A percentile compares a stretch with the other conserved stretches of the same genome.
Conservation (phyloP, 805 yeast genomes). For the Zygotorulaspora danielsina region DNA sequence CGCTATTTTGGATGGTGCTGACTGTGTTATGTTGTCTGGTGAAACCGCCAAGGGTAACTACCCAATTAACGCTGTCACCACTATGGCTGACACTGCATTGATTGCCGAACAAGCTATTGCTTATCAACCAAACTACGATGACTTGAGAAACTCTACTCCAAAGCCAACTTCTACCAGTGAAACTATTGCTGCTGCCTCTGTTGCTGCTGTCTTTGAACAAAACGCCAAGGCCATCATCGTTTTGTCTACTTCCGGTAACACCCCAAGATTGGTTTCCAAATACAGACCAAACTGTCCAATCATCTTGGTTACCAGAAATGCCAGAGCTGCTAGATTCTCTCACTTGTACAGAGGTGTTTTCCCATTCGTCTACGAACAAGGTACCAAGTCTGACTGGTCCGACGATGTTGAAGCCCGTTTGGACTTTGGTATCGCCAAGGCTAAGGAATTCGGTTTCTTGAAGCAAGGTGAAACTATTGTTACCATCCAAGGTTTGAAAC, state of each 20-base stretch:
- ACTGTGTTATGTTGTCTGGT: slow-evolving; percentile 99
- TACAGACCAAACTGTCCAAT: slow-evolving; percentile 97
- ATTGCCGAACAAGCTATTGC: slow-evolving; percentile 97
- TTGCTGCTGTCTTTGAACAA: slow-evolving; percentile 93
- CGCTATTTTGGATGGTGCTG: slow-evolving; percentile 98
- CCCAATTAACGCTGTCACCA: slow-evolving; percentile 94
- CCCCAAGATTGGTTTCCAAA: slow-evolving; percentile 94
- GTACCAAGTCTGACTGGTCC: slow-evolving; percentile 74
- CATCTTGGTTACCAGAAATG: slow-evolving; percentile 96
- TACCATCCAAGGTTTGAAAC: slow-evolving; percentile 97
- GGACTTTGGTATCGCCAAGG: slow-evolving; percentile 87
- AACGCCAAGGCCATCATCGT: slow-evolving; percentile 95
- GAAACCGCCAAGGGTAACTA: slow-evolving; percentile 99
- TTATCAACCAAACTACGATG: slow-evolving; percentile 78
- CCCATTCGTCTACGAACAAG: slow-evolving; percentile 80
- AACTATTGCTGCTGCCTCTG: slow-evolving; percentile 96
- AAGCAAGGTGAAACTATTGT: slow-evolving; percentile 83
- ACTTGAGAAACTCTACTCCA: slow-evolving; percentile 76
- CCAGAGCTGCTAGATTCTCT: slow-evolving; percentile 86
- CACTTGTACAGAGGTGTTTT: slow-evolving; percentile 98
- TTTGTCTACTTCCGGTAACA: slow-evolving; percentile 88
- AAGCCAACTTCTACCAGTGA: slow-evolving; percentile 92
- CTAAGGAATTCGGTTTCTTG: slow-evolving; percentile 80
- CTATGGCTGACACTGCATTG: slow-evolving; percentile 97
- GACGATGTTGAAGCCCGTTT: slow-evolving; percentile 94